A percentile compares a stretch with the other conserved stretches of the same genome.
Evolutionary conservation across 768 basidiomycete genomes (phyloP).

Genomic region (Xerocomellus dryophilus): DNA sequence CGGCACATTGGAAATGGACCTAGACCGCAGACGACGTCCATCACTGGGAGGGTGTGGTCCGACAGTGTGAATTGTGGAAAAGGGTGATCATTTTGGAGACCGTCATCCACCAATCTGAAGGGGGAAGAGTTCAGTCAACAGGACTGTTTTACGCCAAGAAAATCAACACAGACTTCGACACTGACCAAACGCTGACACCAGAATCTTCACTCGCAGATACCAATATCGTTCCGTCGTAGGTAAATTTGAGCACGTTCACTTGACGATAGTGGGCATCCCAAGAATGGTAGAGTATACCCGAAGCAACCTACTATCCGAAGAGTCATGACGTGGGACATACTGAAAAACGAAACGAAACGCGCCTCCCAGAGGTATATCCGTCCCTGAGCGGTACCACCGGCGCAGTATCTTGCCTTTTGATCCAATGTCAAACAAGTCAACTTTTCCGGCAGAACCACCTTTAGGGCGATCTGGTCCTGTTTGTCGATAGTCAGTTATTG

Average conservation of each 20-base stretch:
- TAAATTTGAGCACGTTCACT: constrained; percentile 80
- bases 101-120: constrained; percentile 70
- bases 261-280: constrained; percentile 97
- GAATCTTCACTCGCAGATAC: constrained; percentile 91
- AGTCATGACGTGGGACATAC: constrained; percentile 12
- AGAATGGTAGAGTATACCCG: constrained; percentile 88
- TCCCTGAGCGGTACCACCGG: constrained; percentile 84
- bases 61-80: constrained; percentile 76
- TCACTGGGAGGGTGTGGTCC: constrained; percentile 91
- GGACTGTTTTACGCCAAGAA: constrained; percentile 1
- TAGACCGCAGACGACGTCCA: constrained; percentile 75
- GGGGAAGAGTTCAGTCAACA: constrained; percentile 9
- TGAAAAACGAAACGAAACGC: constrained; percentile 28
- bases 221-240: constrained; percentile 74
- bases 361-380: constrained; percentile 97
- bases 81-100: constrained; percentile 69
- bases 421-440: constrained; percentile 78
- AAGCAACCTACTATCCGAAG: constrained; percentile 60
- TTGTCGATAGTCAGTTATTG: neutral
- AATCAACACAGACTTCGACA: constrained; percentile 63
- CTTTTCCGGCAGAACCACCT: constrained; percentile 88
- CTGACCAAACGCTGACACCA: constrained; percentile 82
- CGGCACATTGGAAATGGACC: constrained; percentile 77
- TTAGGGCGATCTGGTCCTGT: constrained; percentile 86
- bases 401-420: constrained; percentile 69